phyloP scores from a whole-genome alignment of 2,329 filamentous ascomycete genomes.

The Fusarium sp. region DNA sequence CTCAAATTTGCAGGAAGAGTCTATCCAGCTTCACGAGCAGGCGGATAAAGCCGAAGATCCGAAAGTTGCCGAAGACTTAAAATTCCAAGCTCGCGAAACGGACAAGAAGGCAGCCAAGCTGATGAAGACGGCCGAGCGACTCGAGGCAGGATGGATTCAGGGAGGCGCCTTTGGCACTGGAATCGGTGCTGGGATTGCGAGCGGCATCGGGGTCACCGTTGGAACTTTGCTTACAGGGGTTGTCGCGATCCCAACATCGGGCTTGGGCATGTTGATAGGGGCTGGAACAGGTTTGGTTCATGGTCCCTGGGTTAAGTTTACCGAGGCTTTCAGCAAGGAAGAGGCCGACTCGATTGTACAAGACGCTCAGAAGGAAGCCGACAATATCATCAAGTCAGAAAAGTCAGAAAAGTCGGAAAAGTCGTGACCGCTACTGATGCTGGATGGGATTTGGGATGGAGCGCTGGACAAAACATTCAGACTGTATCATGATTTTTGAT shows the following conservation, averaged over 20 bases:
- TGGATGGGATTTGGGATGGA: not conserved
- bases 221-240: conserved; percentile 33
- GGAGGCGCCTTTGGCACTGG: conserved; percentile 39
- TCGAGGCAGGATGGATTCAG: conserved; percentile 37
- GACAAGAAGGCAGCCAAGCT: conserved; percentile 40
- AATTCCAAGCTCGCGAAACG: conserved; percentile 22
- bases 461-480: not conserved
- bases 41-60: conserved; percentile 24
- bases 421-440: not conserved
- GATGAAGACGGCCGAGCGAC: conserved; percentile 36
- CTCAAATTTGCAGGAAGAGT: conserved; percentile 24
- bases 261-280: conserved; percentile 34
- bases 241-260: conserved; percentile 35
- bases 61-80: conserved; percentile 22
- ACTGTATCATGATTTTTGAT: not conserved
- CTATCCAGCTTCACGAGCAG: conserved; percentile 30
- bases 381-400: conserved; percentile 24
- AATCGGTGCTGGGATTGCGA: conserved; percentile 37
- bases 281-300: conserved; percentile 36
- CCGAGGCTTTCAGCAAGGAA: conserved; percentile 35
- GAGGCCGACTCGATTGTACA: conserved; percentile 31
- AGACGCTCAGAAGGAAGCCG: conserved; percentile 33
- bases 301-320: conserved; percentile 38
- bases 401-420: not conserved
- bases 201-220: conserved; percentile 31